Percentiles rank a stretch among this genome's conserved stretches.
Conservation (phyloP, 768 basidiomycete species). For the Leccinum fibrillosum region DNA sequence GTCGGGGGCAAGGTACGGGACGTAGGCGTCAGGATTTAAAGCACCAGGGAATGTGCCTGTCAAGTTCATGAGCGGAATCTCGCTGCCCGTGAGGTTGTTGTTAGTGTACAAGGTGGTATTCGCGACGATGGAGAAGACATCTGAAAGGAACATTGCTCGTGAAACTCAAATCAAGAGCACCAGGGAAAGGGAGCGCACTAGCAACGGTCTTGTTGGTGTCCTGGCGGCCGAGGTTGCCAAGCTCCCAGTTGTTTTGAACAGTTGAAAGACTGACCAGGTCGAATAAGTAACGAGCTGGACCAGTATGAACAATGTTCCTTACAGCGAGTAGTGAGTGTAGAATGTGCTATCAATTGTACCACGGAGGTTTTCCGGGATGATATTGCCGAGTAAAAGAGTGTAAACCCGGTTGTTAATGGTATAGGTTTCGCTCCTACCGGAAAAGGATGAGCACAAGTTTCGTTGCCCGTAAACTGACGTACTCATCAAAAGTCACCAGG, state of each 20-base stretch:
- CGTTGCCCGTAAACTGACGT: constrained; percentile 19
- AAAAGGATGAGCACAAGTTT: neutral
- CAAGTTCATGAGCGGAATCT: constrained; percentile 38
- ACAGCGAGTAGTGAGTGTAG: constrained; percentile 60
- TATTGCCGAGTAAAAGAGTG: constrained; percentile 43
- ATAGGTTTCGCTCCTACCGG: constrained; percentile 27
- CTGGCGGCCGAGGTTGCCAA: constrained; percentile 55
- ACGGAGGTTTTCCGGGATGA: constrained; percentile 38
- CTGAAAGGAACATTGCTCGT: constrained; percentile 21
- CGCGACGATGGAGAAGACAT: constrained; percentile 54
- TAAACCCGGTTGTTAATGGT: constrained; percentile 46
- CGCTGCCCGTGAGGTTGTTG: constrained; percentile 30
- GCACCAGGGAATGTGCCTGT: constrained; percentile 42
- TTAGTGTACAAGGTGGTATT: constrained; percentile 41
- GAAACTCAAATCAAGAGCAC: neutral
- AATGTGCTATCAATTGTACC: constrained; percentile 50
- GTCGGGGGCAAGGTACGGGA: constrained; percentile 47
- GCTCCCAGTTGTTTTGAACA: constrained; percentile 58
- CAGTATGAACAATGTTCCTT: constrained; percentile 1
- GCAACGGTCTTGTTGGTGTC: constrained; percentile 48
- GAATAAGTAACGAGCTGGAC: neutral
- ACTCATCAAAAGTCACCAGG: constrained; percentile 64
- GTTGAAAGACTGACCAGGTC: constrained; percentile 39
- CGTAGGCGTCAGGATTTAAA: constrained; percentile 38
- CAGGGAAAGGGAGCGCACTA: constrained; percentile 7